Evolutionary conservation across 768 basidiomycete genomes (phyloP).

Genomic region (Goffeauzyma gilvescens): DNA sequence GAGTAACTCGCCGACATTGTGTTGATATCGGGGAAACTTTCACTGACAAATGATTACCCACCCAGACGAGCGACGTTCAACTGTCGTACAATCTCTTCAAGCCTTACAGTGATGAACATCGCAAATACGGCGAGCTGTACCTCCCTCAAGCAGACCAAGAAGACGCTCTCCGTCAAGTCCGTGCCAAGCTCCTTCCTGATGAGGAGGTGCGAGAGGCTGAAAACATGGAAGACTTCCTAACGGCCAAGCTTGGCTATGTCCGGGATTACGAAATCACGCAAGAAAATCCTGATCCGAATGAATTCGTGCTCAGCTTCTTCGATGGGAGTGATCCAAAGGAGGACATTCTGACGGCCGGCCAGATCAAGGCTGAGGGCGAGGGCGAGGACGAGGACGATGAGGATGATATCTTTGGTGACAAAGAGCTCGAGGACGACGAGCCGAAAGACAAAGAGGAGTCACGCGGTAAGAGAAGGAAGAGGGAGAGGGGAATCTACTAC

Average conservation of each 20-base stretch:
- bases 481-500: too few relatives aligned
- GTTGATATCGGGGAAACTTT: neutral
- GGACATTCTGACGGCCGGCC: neutral
- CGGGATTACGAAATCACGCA: slow-evolving; percentile 24
- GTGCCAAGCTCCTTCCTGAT: slow-evolving; percentile 11
- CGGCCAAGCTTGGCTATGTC: neutral
- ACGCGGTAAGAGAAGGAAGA: too few relatives aligned
- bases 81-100: slow-evolving; percentile 17
- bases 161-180: slow-evolving; percentile 2
- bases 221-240: slow-evolving; percentile 7
- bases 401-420: slow-evolving; percentile 8
- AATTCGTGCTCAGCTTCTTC: slow-evolving; percentile 20
- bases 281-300: slow-evolving; percentile 12
- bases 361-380: neutral
- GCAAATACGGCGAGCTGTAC: slow-evolving; percentile 19
- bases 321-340: slow-evolving; percentile 10
- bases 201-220: slow-evolving; percentile 15
- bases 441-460: slow-evolving; percentile 4
- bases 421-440: slow-evolving; percentile 6
- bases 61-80: slow-evolving; percentile 14
- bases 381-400: slow-evolving; percentile 5
- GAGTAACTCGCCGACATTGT: neutral
- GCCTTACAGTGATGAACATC: slow-evolving; percentile 17
- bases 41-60: slow-evolving; percentile 7
- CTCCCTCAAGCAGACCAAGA: slow-evolving; percentile 19